Evolutionary conservation across 202 grass and related monocot species (phyloP), one percentile per base, ranked within the genome.

Genomic region (Panicum hallii): DNA sequence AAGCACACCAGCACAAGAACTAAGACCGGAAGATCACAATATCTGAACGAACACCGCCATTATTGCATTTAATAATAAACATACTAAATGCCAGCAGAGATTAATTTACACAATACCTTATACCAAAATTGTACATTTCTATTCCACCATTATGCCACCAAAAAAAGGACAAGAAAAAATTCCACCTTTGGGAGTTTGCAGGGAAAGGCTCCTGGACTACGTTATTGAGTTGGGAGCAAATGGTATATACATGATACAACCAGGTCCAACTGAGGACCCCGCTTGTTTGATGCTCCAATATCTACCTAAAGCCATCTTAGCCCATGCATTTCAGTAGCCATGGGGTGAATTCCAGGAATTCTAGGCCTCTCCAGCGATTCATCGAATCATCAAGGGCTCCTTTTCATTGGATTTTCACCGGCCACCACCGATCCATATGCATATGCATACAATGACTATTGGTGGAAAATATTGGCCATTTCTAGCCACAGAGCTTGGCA

Each of bases 71-170:
- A 67, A 65, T 19, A 67, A 50, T 17, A 70, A 47, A 75, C 38
- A 75, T 75, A 41, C 12, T 61, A 77, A 82, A 57, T 53, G 7
- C 2, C 45, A 3, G 19, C 5, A 5, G 40, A 42, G 40, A 52
- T 26, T 72, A 67, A 46, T 17, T 46, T 58, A 78, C 58, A 84
- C 22, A 19, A 53, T 55, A 22, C 34, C 8, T 79, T 75, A 63
- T 76, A 50, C 85, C 77, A 88, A 91, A 88, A 88, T 60, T 86
- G 81, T 56, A 74, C 61, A 83, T 72, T 40, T 80, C 68, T 83
- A 80, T 58, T 50, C 79, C 73, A 32, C 20, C 72, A 69, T 73
- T 58, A 83, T 58, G 34, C 45, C 13, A 70, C 30, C 44, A 30
- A 12, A n/a, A n/a, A 40, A n/a, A 5, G 6, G 3, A 38, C 36